These are phyloP conservation scores for Flaveria bidentis DNA, from an alignment of 129 eudicot genomes.

Conservation along the genomic window DNA sequence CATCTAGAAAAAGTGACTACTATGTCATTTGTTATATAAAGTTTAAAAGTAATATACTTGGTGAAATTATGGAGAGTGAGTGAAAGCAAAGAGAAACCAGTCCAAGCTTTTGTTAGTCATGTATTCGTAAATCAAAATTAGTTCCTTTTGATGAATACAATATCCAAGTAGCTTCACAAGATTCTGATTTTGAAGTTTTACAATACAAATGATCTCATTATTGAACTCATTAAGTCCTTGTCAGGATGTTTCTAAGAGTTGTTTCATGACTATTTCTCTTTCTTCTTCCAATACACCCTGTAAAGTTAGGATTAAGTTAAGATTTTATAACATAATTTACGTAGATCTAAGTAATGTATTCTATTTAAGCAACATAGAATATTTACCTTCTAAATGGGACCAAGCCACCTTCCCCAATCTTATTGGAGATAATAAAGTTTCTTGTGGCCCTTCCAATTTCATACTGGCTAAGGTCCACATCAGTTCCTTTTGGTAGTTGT, in stretches of 20 bases:
- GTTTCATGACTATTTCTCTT: conserved; percentile 21
- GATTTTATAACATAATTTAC: too few species aligned
- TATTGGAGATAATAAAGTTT: conserved; percentile 14
- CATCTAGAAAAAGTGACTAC: conserved; percentile 17
- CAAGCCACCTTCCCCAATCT: conserved; percentile 29
- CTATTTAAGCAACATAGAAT: neutral
- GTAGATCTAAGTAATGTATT: neutral
- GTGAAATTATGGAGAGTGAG: neutral
- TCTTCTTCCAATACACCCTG: conserved; percentile 25
- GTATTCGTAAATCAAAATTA: too few species aligned
- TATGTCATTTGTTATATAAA: neutral
- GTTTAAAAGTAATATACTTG: neutral
- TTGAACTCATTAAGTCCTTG: neutral
- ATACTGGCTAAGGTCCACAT: neutral
- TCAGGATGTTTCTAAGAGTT: conserved; percentile 3
- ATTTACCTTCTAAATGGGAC: conserved; percentile 26
- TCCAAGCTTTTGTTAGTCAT: too few species aligned
- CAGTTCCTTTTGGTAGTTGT: too few species aligned
- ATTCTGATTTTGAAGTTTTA: too few species aligned
- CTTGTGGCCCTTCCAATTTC: conserved; percentile 4
- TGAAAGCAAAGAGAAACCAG: too few species aligned
- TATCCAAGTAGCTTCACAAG: too few species aligned
- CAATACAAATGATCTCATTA: too few species aligned
- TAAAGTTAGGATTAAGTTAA: neutral
- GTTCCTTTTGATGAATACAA: too few species aligned